Percentiles rank a stretch among this genome's conserved stretches.
These are phyloP conservation scores for Malus domestica DNA, from an alignment of 306 rosid species.

Conservation along the genomic window DNA sequence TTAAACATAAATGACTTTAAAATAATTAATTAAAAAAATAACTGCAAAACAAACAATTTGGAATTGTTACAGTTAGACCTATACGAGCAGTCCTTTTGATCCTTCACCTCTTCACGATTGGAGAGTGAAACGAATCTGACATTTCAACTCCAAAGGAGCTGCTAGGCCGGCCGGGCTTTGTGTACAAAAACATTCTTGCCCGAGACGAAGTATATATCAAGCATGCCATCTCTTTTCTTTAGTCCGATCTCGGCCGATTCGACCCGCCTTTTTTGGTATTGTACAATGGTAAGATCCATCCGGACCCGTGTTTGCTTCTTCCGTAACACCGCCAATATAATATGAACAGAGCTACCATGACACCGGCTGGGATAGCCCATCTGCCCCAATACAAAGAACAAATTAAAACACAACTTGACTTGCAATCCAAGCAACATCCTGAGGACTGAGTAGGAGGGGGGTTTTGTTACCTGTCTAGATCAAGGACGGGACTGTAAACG, in stretches of 20 bases:
- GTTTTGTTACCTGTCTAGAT: slow-evolving; percentile 77
- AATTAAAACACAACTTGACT: neutral
- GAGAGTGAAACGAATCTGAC: neutral
- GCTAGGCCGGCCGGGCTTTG: neutral
- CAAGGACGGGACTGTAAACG: slow-evolving; percentile 86
- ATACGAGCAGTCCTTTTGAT: neutral
- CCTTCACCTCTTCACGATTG: slow-evolving; percentile 1
- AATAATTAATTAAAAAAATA: neutral
- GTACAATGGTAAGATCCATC: slow-evolving; percentile 71
- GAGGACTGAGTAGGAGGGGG: neutral
- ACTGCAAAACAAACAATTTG: neutral
- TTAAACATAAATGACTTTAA: neutral
- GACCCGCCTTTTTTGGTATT: slow-evolving; percentile 45
- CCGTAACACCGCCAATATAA: slow-evolving; percentile 92
- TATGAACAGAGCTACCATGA: slow-evolving; percentile 35
- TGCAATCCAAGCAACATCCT: neutral
- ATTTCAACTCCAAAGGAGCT: neutral
- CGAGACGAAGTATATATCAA: neutral
- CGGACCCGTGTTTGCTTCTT: slow-evolving; percentile 55
- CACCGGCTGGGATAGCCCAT: slow-evolving; percentile 89
- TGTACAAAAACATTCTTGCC: slow-evolving; percentile 27
- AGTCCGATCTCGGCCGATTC: slow-evolving; percentile 69
- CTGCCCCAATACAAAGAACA: slow-evolving; percentile 35
- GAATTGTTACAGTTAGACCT: slow-evolving; percentile 10
- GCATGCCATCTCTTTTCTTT: neutral